A percentile compares a stretch with the other conserved stretches of the same genome.
Conservation (phyloP, 106 monocot genomes). For the Acorus gramineus region DNA sequence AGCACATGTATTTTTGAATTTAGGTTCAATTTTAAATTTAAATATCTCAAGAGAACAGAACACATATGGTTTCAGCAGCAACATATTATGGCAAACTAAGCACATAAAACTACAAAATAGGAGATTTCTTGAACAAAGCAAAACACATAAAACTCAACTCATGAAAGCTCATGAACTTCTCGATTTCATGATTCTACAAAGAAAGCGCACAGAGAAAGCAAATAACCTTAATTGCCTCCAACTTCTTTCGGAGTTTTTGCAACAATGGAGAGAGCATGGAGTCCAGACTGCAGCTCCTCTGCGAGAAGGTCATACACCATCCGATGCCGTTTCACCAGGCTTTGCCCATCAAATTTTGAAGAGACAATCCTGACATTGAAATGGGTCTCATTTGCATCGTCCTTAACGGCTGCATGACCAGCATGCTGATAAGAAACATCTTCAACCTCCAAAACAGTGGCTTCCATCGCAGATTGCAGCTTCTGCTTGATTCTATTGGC, state of each 20-base stretch:
- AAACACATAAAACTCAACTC: no score
- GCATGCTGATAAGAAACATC: constrained; percentile 91
- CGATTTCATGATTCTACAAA: no score
- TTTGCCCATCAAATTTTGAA: constrained; percentile 69
- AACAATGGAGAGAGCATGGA: constrained; percentile 93
- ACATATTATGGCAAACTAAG: no score
- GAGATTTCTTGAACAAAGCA: no score
- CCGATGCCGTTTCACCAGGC: constrained; percentile 81
- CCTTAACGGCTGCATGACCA: constrained; percentile 73
- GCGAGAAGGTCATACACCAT: constrained; percentile 80
- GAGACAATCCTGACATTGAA: constrained; percentile 85
- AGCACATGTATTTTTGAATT: no score
- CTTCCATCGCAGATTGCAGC: constrained; percentile 63
- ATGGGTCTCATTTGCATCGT: constrained; percentile 61
- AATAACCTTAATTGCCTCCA: constrained; percentile 1
- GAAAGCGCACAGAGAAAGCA: not conserved
- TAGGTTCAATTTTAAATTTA: no score
- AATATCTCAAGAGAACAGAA: no score
- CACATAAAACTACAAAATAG: no score
- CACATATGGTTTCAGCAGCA: no score
- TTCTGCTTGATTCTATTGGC: constrained; percentile 77
- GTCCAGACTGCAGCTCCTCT: constrained; percentile 78
- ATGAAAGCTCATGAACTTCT: no score
- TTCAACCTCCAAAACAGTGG: constrained; percentile 63
- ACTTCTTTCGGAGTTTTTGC: constrained; percentile 80